Evolutionary conservation across 2,329 filamentous ascomycete genomes (phyloP).

Genomic region (Hymenoscyphus albidus): DNA sequence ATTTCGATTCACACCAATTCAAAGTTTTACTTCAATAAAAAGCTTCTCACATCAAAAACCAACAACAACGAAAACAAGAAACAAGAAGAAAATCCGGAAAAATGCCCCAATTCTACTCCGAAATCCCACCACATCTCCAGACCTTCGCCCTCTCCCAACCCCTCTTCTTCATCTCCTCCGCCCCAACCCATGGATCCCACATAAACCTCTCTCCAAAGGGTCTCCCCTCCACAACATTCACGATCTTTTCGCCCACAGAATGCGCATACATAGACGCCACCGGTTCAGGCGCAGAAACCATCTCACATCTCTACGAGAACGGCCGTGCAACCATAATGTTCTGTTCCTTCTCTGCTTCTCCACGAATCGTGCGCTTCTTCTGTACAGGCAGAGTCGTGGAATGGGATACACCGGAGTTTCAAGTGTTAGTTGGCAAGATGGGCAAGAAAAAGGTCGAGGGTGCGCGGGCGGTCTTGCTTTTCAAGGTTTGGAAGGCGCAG

Average conservation of each 20-base stretch:
- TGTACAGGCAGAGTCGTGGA: conserved; percentile 58
- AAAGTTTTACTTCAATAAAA: no score
- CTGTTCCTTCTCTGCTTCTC: conserved; percentile 56
- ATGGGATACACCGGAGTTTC: conserved; percentile 50
- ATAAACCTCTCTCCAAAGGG: conserved; percentile 80
- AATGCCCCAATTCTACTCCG: conserved; percentile 58
- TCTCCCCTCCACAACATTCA: conserved; percentile 57
- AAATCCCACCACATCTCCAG: conserved; percentile 52
- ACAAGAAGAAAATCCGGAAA: neutral
- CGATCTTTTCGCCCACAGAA: conserved; percentile 51
- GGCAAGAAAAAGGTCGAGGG: conserved; percentile 43
- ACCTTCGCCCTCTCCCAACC: conserved; percentile 64
- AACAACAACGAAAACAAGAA: neutral
- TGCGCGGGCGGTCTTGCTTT: conserved; percentile 56
- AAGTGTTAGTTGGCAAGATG: conserved; percentile 43
- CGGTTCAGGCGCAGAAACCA: conserved; percentile 72
- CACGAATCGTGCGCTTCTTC: conserved; percentile 62
- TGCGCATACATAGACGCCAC: conserved; percentile 70
- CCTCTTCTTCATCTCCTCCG: conserved; percentile 72
- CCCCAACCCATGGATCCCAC: conserved; percentile 63
- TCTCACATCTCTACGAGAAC: conserved; percentile 73
- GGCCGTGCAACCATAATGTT: conserved; percentile 73
- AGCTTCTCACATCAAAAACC: no score
- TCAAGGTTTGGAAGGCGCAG: conserved; percentile 62
- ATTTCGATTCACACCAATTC: no score